Evolutionary conservation across 495 filamentous ascomycete genomes (phyloP).

Genomic region (Penicillium psychrofluorescens): DNA sequence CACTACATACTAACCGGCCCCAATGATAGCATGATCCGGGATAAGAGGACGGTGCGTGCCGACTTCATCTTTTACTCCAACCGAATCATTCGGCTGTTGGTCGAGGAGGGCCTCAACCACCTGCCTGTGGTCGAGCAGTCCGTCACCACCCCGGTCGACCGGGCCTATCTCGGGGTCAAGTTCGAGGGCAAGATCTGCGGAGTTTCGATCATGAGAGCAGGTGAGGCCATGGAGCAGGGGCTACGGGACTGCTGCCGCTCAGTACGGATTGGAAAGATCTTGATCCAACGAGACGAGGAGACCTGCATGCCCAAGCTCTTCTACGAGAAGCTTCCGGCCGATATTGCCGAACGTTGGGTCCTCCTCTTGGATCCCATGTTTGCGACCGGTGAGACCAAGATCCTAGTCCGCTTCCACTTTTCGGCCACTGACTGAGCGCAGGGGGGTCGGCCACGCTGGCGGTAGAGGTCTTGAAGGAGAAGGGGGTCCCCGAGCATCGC

Average conservation of each 20-base stretch:
- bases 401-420: background rate
- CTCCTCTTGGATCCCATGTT: slow-evolving; percentile 98
- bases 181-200: slow-evolving; percentile 99
- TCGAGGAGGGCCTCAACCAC: slow-evolving; percentile 96
- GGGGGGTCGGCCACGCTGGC: slow-evolving; percentile 96
- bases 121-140: slow-evolving; percentile 82
- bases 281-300: slow-evolving; percentile 97
- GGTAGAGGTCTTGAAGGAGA: slow-evolving; percentile 79
- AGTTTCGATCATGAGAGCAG: slow-evolving; percentile 96
- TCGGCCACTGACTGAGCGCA: slow-evolving; percentile 24
- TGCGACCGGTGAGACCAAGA: slow-evolving; percentile 67
- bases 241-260: slow-evolving; percentile 93
- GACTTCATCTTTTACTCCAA: slow-evolving; percentile 99
- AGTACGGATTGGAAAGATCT: slow-evolving; percentile 93
- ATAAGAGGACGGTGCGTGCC: slow-evolving; percentile 77
- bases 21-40: slow-evolving; percentile 76
- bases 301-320: slow-evolving; percentile 86
- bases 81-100: slow-evolving; percentile 93
- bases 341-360: slow-evolving; percentile 89
- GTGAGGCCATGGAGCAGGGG: slow-evolving; percentile 97
- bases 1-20: slow-evolving; percentile 11
- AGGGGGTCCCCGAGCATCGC: slow-evolving; percentile 87
- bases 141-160: slow-evolving; percentile 84
- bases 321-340: slow-evolving; percentile 92
- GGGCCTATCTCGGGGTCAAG: slow-evolving; percentile 81